Conservation (phyloP, 2,329 filamentous ascomycete genomes). For the Fusarium gaditjirri region DNA sequence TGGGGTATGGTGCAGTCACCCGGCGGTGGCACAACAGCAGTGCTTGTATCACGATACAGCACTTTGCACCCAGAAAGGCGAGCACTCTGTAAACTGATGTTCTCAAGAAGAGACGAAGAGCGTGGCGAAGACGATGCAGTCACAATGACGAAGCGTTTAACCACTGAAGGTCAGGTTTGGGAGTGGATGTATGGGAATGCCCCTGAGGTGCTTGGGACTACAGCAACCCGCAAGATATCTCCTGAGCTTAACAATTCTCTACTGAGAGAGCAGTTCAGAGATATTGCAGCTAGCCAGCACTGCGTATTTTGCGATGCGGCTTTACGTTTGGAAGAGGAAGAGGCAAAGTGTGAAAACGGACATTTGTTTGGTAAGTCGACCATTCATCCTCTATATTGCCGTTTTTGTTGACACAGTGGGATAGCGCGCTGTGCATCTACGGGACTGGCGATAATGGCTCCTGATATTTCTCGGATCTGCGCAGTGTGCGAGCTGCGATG, state of each 20-base stretch:
- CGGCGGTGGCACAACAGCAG: constrained; percentile 62
- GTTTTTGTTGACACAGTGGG: constrained; percentile 1
- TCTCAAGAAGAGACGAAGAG: constrained; percentile 47
- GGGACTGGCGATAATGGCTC: constrained; percentile 64
- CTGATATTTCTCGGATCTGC: constrained; percentile 64
- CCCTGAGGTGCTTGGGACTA: constrained; percentile 56
- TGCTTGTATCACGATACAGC: constrained; percentile 61
- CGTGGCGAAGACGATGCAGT: constrained; percentile 1
- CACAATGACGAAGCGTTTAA: constrained; percentile 24
- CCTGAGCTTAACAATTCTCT: constrained; percentile 32
- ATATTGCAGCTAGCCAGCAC: constrained; percentile 49
- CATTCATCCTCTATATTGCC: background rate
- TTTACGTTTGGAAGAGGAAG: constrained; percentile 48
- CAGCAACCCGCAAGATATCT: constrained; percentile 34
- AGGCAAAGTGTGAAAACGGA: constrained; percentile 53
- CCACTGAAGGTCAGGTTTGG: constrained; percentile 66
- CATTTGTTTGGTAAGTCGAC: constrained; percentile 54
- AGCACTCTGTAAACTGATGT: constrained; percentile 51
- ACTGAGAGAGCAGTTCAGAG: constrained; percentile 53
- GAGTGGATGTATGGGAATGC: constrained; percentile 70
- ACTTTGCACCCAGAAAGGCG: constrained; percentile 60
- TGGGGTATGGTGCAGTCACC: constrained; percentile 65
- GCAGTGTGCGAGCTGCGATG: constrained; percentile 65
- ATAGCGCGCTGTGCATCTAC: constrained; percentile 64
- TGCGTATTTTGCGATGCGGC: constrained; percentile 61